These are phyloP conservation scores for Kwoniella mangroviensis DNA, from an alignment of 768 basidiomycete species.

Conservation along the genomic window DNA sequence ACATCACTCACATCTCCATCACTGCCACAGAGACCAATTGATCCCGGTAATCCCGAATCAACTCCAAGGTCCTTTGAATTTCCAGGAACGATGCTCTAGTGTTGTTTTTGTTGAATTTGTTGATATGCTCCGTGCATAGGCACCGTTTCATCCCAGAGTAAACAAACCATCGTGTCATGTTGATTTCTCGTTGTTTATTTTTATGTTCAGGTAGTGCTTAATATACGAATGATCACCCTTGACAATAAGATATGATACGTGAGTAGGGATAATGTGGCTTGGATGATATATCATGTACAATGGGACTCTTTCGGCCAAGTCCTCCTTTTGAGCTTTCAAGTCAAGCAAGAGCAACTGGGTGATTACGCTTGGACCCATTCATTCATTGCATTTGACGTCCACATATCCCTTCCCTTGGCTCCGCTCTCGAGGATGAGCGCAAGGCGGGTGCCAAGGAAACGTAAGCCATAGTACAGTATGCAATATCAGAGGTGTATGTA, in stretches of 20 bases:
- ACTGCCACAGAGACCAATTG: background rate
- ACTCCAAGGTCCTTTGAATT: background rate
- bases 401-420: background rate
- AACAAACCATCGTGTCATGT: background rate
- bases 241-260: background rate
- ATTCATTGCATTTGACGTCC: background rate
- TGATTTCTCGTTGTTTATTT: conserved; percentile 1
- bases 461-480: background rate
- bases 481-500: background rate
- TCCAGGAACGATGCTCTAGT: background rate
- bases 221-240: background rate
- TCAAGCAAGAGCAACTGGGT: no score
- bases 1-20: background rate
- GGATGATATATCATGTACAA: background rate
- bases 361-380: background rate
- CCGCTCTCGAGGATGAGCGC: background rate
- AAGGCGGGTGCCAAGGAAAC: conserved; percentile 1
- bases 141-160: conserved; percentile 4
- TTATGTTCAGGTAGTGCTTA: conserved; percentile 4
- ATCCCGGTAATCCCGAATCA: conserved; percentile 6
- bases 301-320: background rate
- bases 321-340: background rate
- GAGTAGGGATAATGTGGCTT: conserved; percentile 4
- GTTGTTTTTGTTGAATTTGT: background rate
- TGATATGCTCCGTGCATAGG: conserved; percentile 11